Conservation (phyloP, 2,329 filamentous ascomycete genomes). For the Dryadomyces quercivorus region DNA sequence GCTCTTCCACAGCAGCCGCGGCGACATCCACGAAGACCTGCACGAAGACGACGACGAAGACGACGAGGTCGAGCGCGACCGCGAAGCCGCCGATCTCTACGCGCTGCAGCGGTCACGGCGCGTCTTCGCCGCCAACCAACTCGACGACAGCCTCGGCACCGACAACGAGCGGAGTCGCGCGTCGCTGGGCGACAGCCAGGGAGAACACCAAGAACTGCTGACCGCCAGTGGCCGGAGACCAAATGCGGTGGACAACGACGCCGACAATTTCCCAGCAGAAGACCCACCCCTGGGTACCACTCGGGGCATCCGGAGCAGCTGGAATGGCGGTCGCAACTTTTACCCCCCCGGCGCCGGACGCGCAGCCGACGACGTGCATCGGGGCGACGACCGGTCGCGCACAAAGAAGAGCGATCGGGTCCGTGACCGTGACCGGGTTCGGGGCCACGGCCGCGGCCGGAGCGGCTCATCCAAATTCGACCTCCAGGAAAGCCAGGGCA, state of each 20-base stretch:
- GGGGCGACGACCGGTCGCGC: background rate
- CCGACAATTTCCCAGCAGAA: background rate
- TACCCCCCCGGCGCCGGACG: constrained; percentile 12
- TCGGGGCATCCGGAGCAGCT: constrained; percentile 48
- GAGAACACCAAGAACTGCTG: constrained; percentile 19
- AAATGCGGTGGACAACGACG: constrained; percentile 8
- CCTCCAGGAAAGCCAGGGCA: constrained; percentile 35
- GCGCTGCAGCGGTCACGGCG: constrained; percentile 81
- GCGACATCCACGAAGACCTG: constrained; percentile 74
- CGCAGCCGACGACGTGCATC: constrained; percentile 12
- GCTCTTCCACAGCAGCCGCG: constrained; percentile 84
- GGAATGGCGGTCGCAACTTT: constrained; percentile 42
- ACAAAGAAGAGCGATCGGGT: background rate
- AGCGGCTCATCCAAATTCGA: constrained; percentile 11
- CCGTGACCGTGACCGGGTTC: no score
- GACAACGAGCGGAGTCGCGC: constrained; percentile 56
- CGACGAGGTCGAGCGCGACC: constrained; percentile 79
- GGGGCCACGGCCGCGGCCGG: constrained; percentile 9
- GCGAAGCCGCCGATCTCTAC: constrained; percentile 89
- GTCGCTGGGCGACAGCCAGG: constrained; percentile 41
- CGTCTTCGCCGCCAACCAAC: constrained; percentile 71
- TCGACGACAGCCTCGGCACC: constrained; percentile 76
- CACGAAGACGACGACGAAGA: constrained; percentile 66
- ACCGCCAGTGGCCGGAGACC: constrained; percentile 21
- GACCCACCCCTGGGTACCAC: background rate